Base-by-base conservation (phyloP, 73 alveolate species). In the Blepharisma japonicum region DNA sequence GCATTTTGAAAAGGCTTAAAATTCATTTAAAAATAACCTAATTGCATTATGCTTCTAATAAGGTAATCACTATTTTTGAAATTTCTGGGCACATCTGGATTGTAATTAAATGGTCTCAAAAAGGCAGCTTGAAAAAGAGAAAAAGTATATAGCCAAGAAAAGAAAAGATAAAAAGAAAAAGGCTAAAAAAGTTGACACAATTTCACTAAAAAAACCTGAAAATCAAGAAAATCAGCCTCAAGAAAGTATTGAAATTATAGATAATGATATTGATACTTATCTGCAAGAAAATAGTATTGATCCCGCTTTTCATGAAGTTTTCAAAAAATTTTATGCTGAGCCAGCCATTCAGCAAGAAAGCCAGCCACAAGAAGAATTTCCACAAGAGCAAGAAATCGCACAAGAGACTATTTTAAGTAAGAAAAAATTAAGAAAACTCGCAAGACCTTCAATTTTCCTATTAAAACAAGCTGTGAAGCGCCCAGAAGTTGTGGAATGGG, bases 401-500 rank as follows among this genome's bases (percentile, higher is more conserved):
- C 74, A n/a, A 20, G 74, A 61, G 46, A 14, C 14, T 9, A 14
- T 18, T 61, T 54, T 79, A 71, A 83, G 67, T 51, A 78, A 77
- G 50, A 87, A 87, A 78, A 81, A 83, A 68, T 21, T 42, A 70
- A 84, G 74, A 77, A 78, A 55, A 47, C 68, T 79, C 38, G n/a
- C 80, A 8, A n/a, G 86, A 70, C 80, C 82, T 11, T 56, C 55
- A 39, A 66, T 87, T 27, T 81, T 88, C 21, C 83, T 87, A 11
- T 88, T 97, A 39, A 97, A 97, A 76, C 86, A 91, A 80, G 86
- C 72, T 68, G 96, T 94, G 0, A 84, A 86, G 56, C 89, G 98
- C 78, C 99, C 99, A 25, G 99, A 97, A 77, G 86, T 97, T 11
- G 99, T 97, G 1, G 99, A 97, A 67, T 94, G 95, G 55, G 96